Evolutionary conservation across 176 grass and related monocot species (phyloP).

Genomic region (Urochloa ruziziensis): DNA sequence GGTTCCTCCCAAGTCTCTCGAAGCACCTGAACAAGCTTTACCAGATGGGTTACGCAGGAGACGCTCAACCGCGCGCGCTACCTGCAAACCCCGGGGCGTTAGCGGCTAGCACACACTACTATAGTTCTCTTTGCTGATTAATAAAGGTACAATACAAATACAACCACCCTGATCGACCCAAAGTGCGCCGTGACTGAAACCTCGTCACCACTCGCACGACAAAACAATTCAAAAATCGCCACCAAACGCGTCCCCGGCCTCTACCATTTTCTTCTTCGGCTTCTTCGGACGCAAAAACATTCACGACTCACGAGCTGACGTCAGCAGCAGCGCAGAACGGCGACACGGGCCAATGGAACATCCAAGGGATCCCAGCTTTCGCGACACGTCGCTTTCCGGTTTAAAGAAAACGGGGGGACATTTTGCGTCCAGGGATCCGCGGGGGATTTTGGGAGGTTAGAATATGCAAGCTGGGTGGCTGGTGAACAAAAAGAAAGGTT

Average conservation of each 20-base stretch:
- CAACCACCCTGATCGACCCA: neutral
- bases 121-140: no score
- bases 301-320: no score
- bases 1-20: neutral
- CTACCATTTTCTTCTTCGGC: neutral
- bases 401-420: neutral
- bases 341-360: constrained; percentile 22
- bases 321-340: neutral
- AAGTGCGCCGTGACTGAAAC: neutral
- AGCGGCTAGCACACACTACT: no score
- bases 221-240: neutral
- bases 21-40: neutral
- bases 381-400: constrained; percentile 22
- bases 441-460: constrained; percentile 32
- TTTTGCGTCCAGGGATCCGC: constrained; percentile 27
- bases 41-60: neutral
- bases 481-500: neutral
- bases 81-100: neutral
- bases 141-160: neutral
- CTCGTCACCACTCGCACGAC: neutral
- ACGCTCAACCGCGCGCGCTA: neutral
- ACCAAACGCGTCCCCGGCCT: neutral
- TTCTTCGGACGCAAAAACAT: neutral
- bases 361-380: constrained; percentile 45
- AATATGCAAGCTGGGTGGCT: neutral